Conservation (phyloP, 768 basidiomycete species). For the Tylopilus felleus region DNA sequence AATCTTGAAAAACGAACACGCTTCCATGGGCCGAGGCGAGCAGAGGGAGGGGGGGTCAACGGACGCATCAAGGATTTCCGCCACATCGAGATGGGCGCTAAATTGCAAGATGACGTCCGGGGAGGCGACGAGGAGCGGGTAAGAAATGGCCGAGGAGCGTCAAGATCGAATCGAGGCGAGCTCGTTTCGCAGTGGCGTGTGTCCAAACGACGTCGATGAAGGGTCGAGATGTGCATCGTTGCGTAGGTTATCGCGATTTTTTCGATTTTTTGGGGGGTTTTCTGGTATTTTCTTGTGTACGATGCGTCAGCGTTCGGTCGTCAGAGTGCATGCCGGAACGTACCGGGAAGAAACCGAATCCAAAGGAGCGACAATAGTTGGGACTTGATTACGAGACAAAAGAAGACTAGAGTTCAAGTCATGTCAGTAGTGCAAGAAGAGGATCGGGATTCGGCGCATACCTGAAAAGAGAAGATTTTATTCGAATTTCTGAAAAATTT, state of each 20-base stretch:
- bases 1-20: not conserved
- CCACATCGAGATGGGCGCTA: constrained; percentile 1
- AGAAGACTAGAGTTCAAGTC: not conserved
- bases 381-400: not conserved
- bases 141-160: not conserved
- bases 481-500: no score
- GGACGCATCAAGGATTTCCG: constrained; percentile 4
- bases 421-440: not conserved
- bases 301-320: not conserved
- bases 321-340: not conserved
- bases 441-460: not conserved
- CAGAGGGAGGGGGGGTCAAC: not conserved
- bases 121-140: not conserved
- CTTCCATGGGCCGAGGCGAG: not conserved
- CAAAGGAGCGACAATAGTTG: constrained; percentile 1
- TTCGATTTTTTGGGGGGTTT: constrained; percentile 1
- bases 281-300: not conserved
- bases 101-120: constrained; percentile 4
- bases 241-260: constrained; percentile 1
- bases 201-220: not conserved
- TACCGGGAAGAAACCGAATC: not conserved
- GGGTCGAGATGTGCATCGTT: not conserved
- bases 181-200: not conserved
- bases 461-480: not conserved
- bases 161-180: not conserved